A percentile compares a stretch with the other conserved stretches of the same genome.
Evolutionary conservation across 371 early-diverging fungal species (phyloP).

Genomic region (Chytridium lagenaria): DNA sequence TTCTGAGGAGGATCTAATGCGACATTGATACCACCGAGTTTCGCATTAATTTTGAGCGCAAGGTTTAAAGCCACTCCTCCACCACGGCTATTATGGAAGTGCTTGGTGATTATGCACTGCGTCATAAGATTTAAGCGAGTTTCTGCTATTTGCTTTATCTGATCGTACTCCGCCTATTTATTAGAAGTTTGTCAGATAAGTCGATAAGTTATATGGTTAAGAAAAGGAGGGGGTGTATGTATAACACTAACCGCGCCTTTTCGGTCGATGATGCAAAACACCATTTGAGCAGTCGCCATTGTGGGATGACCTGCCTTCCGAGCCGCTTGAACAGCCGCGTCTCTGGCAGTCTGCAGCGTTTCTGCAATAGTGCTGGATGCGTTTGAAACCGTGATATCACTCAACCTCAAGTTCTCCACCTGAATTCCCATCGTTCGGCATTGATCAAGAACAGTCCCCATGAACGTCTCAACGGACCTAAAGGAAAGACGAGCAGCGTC

Average conservation of each 20-base stretch:
- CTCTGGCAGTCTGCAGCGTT: conserved; percentile 3
- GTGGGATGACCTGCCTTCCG: background rate
- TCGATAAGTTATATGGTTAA: too few species aligned
- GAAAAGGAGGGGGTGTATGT: too few species aligned
- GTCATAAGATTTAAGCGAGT: conserved; percentile 63
- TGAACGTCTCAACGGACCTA: conserved; percentile 7
- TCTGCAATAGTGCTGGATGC: background rate
- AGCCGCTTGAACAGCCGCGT: conserved; percentile 15
- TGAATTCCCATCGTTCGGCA: background rate
- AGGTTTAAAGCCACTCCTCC: conserved; percentile 27
- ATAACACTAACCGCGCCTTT: conserved; percentile 39
- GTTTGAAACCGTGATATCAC: background rate
- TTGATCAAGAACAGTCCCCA: background rate
- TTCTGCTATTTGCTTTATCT: conserved; percentile 88
- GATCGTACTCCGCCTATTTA: conserved; percentile 59
- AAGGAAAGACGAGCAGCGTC: conserved; percentile 7
- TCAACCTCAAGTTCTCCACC: background rate
- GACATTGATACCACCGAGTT: conserved; percentile 37
- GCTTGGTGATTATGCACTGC: conserved; percentile 53
- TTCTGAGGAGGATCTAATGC: conserved; percentile 18
- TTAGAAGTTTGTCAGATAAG: too few species aligned
- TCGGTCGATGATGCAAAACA: conserved; percentile 33
- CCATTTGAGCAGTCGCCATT: conserved; percentile 24
- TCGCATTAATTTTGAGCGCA: conserved; percentile 49
- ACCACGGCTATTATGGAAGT: conserved; percentile 33